Percentiles rank a stretch among this genome's conserved stretches.
Conservation (phyloP, 2,329 filamentous ascomycete species). For the Malbranchea zuffiana region DNA sequence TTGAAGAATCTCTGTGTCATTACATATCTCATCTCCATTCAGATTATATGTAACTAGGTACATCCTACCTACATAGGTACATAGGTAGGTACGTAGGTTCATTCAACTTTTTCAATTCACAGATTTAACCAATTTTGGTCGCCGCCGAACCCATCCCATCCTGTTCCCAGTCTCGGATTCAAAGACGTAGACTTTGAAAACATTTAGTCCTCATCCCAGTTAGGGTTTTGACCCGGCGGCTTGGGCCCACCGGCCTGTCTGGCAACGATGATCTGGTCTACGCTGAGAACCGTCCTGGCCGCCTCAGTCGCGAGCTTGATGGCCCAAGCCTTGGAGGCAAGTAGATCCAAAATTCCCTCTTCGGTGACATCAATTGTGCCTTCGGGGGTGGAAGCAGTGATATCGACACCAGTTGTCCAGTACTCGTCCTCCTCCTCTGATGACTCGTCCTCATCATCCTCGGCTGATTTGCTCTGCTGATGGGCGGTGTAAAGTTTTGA, state of each 20-base stretch:
- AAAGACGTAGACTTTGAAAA: no score
- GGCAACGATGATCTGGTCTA: slow-evolving; percentile 98
- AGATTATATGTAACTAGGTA: no score
- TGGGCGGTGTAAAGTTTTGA: slow-evolving; percentile 89
- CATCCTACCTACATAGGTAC: no score
- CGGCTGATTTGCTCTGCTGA: slow-evolving; percentile 59
- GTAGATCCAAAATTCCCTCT: slow-evolving; percentile 80
- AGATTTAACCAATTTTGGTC: no score
- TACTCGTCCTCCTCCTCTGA: slow-evolving; percentile 59
- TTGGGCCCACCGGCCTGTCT: slow-evolving; percentile 95
- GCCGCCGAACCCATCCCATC: no score
- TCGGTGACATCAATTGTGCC: slow-evolving; percentile 79
- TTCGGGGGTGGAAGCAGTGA: slow-evolving; percentile 72
- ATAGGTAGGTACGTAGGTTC: no score
- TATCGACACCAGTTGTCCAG: slow-evolving; percentile 87
- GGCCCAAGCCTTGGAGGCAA: slow-evolving; percentile 89
- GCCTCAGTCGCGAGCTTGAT: slow-evolving; percentile 95
- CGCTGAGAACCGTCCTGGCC: slow-evolving; percentile 82
- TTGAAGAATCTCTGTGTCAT: no score
- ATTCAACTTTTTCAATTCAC: no score
- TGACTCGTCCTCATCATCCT: slow-evolving; percentile 27
- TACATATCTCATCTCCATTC: no score
- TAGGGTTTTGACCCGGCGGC: slow-evolving; percentile 84
- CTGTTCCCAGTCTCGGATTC: no score
- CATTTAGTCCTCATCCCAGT: slow-evolving; percentile 55